Evolutionary conservation across 106 monocot species (phyloP).

Genomic region (Narthecium ossifragum): DNA sequence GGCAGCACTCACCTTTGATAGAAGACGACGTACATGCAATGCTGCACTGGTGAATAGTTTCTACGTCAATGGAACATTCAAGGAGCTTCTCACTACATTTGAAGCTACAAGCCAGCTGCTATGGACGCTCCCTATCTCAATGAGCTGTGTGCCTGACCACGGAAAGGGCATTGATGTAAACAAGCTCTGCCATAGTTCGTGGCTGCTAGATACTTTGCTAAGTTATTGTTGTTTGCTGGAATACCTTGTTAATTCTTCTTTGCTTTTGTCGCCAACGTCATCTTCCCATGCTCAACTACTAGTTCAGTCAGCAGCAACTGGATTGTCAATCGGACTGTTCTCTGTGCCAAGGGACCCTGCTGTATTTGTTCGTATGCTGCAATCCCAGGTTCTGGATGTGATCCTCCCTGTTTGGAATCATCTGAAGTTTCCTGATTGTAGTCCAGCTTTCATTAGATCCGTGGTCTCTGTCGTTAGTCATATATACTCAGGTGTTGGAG

Average conservation of each 20-base stretch:
- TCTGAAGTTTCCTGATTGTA: slow-evolving; percentile 49
- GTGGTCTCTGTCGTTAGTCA: slow-evolving; percentile 46
- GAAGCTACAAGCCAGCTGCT: slow-evolving; percentile 71
- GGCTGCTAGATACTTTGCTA: slow-evolving; percentile 67
- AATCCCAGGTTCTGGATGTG: slow-evolving; percentile 71
- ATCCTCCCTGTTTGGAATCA: slow-evolving; percentile 78
- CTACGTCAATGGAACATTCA: slow-evolving; percentile 68
- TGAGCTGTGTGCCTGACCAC: slow-evolving; percentile 20
- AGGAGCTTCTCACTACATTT: slow-evolving; percentile 69
- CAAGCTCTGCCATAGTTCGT: slow-evolving; percentile 42
- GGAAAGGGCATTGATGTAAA: slow-evolving; percentile 18
- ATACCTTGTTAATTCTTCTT: slow-evolving; percentile 50
- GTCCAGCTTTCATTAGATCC: slow-evolving; percentile 31
- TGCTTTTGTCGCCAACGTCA: slow-evolving; percentile 43
- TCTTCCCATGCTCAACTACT: slow-evolving; percentile 56
- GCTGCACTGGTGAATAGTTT: slow-evolving; percentile 63
- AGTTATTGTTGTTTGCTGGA: slow-evolving; percentile 59
- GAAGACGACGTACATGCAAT: slow-evolving; percentile 50
- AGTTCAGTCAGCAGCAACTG: slow-evolving; percentile 58
- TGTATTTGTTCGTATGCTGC: slow-evolving; percentile 53
- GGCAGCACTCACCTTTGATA: slow-evolving; percentile 42
- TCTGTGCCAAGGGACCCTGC: slow-evolving; percentile 65
- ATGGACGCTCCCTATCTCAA: slow-evolving; percentile 48
- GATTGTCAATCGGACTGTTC: slow-evolving; percentile 55
- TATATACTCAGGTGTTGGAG: slow-evolving; percentile 58